phyloP scores from a whole-genome alignment of 495 filamentous ascomycete genomes.

The Hypoxylon perforatum region DNA sequence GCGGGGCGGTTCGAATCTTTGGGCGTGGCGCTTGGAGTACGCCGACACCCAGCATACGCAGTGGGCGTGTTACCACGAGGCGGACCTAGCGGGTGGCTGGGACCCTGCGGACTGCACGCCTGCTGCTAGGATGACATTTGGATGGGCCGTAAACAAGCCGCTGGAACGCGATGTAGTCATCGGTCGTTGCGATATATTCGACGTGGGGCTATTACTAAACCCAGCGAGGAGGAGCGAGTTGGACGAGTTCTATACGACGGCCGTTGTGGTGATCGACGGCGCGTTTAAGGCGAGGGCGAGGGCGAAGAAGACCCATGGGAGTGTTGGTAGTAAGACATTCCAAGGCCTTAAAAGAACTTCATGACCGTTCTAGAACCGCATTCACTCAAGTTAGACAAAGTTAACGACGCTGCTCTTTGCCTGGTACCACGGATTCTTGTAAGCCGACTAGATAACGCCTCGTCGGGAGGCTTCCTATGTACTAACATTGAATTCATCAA shows the following conservation, averaged over 20 bases:
- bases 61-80: slow-evolving; percentile 4
- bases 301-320: neutral
- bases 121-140: neutral
- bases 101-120: neutral
- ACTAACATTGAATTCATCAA: slow-evolving; percentile 59
- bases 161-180: neutral
- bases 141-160: neutral
- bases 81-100: neutral
- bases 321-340: too few species aligned
- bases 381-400: too few species aligned
- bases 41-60: neutral
- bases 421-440: too few species aligned
- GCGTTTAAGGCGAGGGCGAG: neutral
- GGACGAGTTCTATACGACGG: slow-evolving; percentile 6
- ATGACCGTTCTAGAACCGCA: too few species aligned
- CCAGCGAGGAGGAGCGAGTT: neutral
- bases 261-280: neutral
- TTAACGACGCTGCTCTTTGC: too few species aligned
- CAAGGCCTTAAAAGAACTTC: too few species aligned
- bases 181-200: slow-evolving; percentile 1
- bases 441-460: too few species aligned
- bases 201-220: neutral
- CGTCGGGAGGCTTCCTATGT: slow-evolving; percentile 58
- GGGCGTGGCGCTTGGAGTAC: neutral
- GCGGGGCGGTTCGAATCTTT: neutral